phyloP scores from a whole-genome alignment of 805 yeast species.

The Barnettozyma pratensis region DNA sequence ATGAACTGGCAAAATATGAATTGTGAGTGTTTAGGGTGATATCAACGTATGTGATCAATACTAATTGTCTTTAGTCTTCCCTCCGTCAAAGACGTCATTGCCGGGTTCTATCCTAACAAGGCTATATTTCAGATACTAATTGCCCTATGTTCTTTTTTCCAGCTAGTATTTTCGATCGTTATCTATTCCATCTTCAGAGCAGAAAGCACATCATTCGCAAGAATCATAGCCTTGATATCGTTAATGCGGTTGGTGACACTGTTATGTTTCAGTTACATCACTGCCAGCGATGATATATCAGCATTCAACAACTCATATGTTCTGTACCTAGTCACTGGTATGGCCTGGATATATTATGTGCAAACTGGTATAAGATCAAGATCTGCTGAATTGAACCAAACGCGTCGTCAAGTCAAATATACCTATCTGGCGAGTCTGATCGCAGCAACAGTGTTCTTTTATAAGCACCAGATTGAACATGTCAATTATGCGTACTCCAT shows the following conservation, averaged over 20 bases:
- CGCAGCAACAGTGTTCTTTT: conserved; percentile 5
- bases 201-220: background rate
- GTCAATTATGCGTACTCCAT: conserved; percentile 10
- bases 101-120: conserved; percentile 14
- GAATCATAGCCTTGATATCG: background rate
- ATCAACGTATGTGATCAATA: too few relatives aligned
- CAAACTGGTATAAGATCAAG: background rate
- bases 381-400: background rate
- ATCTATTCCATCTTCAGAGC: background rate
- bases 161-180: background rate
- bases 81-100: conserved; percentile 11
- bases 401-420: conserved; percentile 2
- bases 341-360: conserved; percentile 9
- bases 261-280: conserved; percentile 8
- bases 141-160: conserved; percentile 11
- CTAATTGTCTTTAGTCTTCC: conserved; percentile 9
- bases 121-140: conserved; percentile 13
- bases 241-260: conserved; percentile 4
- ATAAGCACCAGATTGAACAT: conserved; percentile 16
- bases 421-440: conserved; percentile 1
- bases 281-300: conserved; percentile 9
- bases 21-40: conserved; percentile 9
- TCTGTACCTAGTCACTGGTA: conserved; percentile 4
- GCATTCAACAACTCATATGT: conserved; percentile 10
- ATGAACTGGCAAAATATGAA: conserved; percentile 13